These are phyloP conservation scores for Neurospora intermedia DNA, from an alignment of 495 filamentous ascomycete species.

Conservation along the genomic window DNA sequence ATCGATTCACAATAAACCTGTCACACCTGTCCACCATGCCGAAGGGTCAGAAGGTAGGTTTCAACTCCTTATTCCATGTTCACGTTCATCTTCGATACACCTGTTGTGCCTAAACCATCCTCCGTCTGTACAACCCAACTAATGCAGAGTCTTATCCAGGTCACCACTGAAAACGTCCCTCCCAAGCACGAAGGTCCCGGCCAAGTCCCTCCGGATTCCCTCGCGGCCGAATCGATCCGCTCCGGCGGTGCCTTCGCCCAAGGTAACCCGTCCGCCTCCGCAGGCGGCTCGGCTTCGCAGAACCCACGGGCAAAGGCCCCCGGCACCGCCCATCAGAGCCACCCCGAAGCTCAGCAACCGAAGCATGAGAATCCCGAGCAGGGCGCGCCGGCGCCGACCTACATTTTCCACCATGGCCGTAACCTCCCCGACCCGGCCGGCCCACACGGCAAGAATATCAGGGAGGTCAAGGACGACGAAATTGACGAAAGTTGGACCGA, in stretches of 20 bases:
- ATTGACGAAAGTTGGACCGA: constrained; percentile 23
- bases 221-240: constrained; percentile 27
- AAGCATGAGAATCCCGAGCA: constrained; percentile 3
- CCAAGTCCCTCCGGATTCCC: constrained; percentile 19
- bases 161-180: constrained; percentile 18
- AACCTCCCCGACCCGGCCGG: constrained; percentile 7
- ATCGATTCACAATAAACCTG: not conserved
- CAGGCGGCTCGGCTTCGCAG: constrained; percentile 3
- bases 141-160: not conserved
- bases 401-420: constrained; percentile 14
- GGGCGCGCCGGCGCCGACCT: constrained; percentile 21
- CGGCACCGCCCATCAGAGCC: not conserved
- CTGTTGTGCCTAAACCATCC: not conserved
- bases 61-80: not conserved
- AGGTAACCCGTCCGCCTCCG: constrained; percentile 10
- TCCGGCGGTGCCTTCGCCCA: constrained; percentile 13
- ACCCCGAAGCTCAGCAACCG: not conserved
- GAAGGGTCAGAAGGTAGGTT: not conserved
- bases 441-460: constrained; percentile 33
- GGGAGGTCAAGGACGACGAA: constrained; percentile 27
- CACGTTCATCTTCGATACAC: not conserved
- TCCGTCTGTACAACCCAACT: not conserved
- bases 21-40: not conserved
- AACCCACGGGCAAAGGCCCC: constrained; percentile 6
- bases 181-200: constrained; percentile 22